These are phyloP conservation scores for Kappamyces sp. DNA, from an alignment of 192 early-diverging fungal species.

Conservation along the genomic window DNA sequence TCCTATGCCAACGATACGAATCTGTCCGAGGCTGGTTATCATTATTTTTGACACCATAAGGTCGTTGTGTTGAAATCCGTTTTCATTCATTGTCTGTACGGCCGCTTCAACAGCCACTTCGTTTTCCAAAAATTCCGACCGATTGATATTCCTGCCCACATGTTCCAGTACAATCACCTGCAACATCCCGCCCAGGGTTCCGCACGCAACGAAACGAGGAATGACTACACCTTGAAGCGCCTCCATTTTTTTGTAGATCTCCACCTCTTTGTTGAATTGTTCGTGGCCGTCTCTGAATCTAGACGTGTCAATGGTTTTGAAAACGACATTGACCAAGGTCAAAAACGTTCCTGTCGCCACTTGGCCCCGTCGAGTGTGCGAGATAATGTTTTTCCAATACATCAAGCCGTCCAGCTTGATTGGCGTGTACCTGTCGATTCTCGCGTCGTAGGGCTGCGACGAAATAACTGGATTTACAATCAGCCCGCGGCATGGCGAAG, in stretches of 20 bases:
- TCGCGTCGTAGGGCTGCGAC: no score
- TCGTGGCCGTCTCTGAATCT: not conserved
- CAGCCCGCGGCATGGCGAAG: no score
- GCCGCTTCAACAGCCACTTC: no score
- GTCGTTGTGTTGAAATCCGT: no score
- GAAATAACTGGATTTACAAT: no score
- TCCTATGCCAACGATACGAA: no score
- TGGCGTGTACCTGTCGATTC: not conserved
- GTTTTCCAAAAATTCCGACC: no score
- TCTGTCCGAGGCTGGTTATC: no score
- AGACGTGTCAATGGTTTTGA: slow-evolving; percentile 14
- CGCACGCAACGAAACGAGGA: slow-evolving; percentile 5
- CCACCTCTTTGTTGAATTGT: slow-evolving; percentile 15
- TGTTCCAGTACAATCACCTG: slow-evolving; percentile 10
- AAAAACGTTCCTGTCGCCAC: slow-evolving; percentile 4
- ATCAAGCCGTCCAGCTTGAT: slow-evolving; percentile 7
- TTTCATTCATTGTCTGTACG: no score
- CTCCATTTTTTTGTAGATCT: slow-evolving; percentile 4
- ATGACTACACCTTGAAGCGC: slow-evolving; percentile 3
- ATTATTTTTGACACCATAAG: no score
- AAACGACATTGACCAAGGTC: not conserved
- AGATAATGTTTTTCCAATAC: slow-evolving; percentile 7
- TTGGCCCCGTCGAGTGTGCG: slow-evolving; percentile 3
- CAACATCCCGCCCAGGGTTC: not conserved
- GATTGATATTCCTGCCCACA: not conserved